Base-by-base conservation (phyloP, 805 yeast species). In the Starmerella vitae region DNA sequence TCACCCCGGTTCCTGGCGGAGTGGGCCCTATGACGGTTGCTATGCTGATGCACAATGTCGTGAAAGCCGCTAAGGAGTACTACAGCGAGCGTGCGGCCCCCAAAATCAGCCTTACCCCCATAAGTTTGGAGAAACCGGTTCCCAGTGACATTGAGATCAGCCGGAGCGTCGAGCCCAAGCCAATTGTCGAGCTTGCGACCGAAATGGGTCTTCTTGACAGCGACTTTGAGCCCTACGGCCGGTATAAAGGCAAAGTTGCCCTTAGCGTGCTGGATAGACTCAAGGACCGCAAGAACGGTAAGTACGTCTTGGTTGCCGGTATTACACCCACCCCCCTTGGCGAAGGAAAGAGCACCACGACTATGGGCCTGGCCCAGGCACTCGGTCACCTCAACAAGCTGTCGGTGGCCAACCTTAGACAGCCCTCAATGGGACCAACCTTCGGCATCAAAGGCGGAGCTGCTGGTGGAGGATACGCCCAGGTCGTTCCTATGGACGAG, bases 21-120 rank as follows among this genome's bases (percentile, higher is more conserved):
- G 97, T 88, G 46, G 98, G 98, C 30, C 98, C 98, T 48, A 88
- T 88, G 97, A 88, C 98, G 20, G 96, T 88, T 34, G 94, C 94
- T 30, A 85, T 86, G 95, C 72, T 88, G 44, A 71, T 86, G 46
- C 72, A 78, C 48, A 88, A 91, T 56, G 91, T 88, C 10, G 68
- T 78, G 40, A 67, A 72, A 46, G 83, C 94, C 33, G 95, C 97
- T 17, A 68, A 78, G 51, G 62, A 69, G 40, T 73, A 68, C 53
- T 67, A 59, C 37, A 56, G 50, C 31, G 56, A 58, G 32, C 60
- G 65, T 53, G 68, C 70, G 55, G 60, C 66, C 55, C 12, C 25
- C 26, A 8, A 5, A 6, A 60, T 71, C 54, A 60, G 61, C 48
- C 77, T 83, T 19, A 62, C 76, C 47, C 73, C 76, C 12, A 63